A percentile compares a stretch with the other conserved stretches of the same genome.
These are phyloP conservation scores for Neocallimastix lanati DNA, from an alignment of 192 early-diverging fungal species.

Conservation along the genomic window DNA sequence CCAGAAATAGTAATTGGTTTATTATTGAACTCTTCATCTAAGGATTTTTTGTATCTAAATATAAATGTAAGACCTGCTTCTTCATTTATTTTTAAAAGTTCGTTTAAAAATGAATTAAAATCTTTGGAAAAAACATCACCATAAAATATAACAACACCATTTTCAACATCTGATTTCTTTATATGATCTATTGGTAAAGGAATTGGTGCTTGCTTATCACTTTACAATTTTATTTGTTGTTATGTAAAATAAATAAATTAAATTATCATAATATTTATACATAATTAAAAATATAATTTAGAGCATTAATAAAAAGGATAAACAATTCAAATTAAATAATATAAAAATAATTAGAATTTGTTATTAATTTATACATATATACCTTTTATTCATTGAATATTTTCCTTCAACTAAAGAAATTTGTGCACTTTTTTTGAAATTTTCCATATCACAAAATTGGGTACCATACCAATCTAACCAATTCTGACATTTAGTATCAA, in stretches of 20 bases:
- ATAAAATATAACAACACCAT: slow-evolving; percentile 46
- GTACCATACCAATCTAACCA: slow-evolving; percentile 35
- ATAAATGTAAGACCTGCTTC: slow-evolving; percentile 34
- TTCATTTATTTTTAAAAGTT: slow-evolving; percentile 24
- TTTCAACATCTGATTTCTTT: slow-evolving; percentile 6
- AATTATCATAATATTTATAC: background rate
- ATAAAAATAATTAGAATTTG: too few relatives aligned
- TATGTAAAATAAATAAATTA: background rate
- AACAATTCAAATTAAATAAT: too few relatives aligned
- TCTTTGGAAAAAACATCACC: slow-evolving; percentile 37
- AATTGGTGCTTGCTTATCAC: background rate
- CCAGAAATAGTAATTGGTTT: slow-evolving; percentile 45
- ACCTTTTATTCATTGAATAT: background rate
- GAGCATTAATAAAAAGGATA: slow-evolving; percentile 14
- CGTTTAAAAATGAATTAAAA: slow-evolving; percentile 39
- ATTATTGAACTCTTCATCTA: background rate
- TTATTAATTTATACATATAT: too few relatives aligned
- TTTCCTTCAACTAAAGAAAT: slow-evolving; percentile 15
- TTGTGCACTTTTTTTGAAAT: background rate
- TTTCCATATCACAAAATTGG: slow-evolving; percentile 41
- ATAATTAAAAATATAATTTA: background rate
- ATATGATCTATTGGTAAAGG: background rate
- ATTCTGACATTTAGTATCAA: slow-evolving; percentile 10
- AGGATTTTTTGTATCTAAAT: slow-evolving; percentile 49
- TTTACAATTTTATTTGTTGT: background rate